Evolutionary conservation across 352 stramenopile genomes (phyloP).

Genomic region (Phytophthora brassicae): DNA sequence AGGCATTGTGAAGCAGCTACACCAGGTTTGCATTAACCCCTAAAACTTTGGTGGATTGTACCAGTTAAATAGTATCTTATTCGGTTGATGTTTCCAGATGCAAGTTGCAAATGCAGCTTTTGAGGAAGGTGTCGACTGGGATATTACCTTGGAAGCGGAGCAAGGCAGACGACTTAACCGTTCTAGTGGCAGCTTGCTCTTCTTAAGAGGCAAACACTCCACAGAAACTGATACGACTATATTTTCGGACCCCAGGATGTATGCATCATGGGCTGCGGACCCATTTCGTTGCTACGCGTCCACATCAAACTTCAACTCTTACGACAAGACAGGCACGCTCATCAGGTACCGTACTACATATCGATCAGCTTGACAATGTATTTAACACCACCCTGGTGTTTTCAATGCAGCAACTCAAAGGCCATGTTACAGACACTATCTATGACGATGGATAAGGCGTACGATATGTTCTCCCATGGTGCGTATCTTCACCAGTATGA

Average conservation of each 20-base stretch:
- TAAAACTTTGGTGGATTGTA: neutral
- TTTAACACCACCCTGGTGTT: slow-evolving; percentile 1
- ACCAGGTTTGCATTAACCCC: slow-evolving; percentile 50
- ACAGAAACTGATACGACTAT: slow-evolving; percentile 19
- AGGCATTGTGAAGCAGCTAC: slow-evolving; percentile 74
- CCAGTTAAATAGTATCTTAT: neutral
- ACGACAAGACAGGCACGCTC: slow-evolving; percentile 70
- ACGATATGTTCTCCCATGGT: slow-evolving; percentile 66
- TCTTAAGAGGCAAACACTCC: slow-evolving; percentile 46
- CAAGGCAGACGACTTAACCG: slow-evolving; percentile 36
- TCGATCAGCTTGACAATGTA: neutral
- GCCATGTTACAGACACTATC: slow-evolving; percentile 49
- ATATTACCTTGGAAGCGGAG: slow-evolving; percentile 37
- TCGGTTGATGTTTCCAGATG: slow-evolving; percentile 40
- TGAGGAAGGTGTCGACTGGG: slow-evolving; percentile 69
- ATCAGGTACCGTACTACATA: slow-evolving; percentile 52
- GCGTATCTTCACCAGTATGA: slow-evolving; percentile 74
- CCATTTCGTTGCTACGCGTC: slow-evolving; percentile 43
- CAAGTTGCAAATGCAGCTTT: slow-evolving; percentile 60
- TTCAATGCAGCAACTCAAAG: slow-evolving; percentile 60
- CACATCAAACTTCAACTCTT: slow-evolving; percentile 42
- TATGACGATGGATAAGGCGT: slow-evolving; percentile 56
- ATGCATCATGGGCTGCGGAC: slow-evolving; percentile 38
- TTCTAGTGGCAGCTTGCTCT: slow-evolving; percentile 49
- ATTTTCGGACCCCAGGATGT: slow-evolving; percentile 53